These are phyloP conservation scores for Aureobasidium sp. DNA, from an alignment of 2,329 filamentous ascomycete species.

Conservation along the genomic window DNA sequence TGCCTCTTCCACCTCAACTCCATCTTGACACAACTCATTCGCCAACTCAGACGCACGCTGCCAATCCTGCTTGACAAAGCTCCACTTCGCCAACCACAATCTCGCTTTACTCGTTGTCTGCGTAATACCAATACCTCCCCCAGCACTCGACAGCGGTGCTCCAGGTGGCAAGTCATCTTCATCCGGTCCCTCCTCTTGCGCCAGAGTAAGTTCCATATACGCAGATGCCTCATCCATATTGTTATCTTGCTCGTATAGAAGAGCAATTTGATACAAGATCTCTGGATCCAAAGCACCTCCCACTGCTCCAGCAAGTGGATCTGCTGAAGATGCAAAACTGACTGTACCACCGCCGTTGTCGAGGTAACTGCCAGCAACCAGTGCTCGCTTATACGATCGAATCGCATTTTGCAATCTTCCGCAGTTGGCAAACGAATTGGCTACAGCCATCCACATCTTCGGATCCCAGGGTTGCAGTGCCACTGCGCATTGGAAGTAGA, in stretches of 20 bases:
- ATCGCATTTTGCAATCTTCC: constrained; percentile 82
- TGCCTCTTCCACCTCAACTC: constrained; percentile 92
- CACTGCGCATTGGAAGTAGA: constrained; percentile 95
- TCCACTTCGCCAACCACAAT: constrained; percentile 83
- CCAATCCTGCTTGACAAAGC: constrained; percentile 68
- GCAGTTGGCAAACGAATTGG: constrained; percentile 85
- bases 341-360: constrained; percentile 51
- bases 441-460: constrained; percentile 98
- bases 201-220: constrained; percentile 94
- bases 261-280: constrained; percentile 79
- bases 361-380: constrained; percentile 81
- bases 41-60: constrained; percentile 69
- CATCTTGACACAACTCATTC: constrained; percentile 89
- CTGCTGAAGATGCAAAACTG: constrained; percentile 39
- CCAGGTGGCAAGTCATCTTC: constrained; percentile 25
- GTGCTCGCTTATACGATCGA: constrained; percentile 84
- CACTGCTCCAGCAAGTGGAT: constrained; percentile 38
- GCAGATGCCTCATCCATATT: constrained; percentile 73
- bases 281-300: constrained; percentile 72
- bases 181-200: constrained; percentile 71
- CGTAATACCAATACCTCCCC: constrained; percentile 69
- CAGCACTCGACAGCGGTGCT: constrained; percentile 22
- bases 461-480: constrained; percentile 91
- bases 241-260: constrained; percentile 74
- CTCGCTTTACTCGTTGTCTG: constrained; percentile 85